Evolutionary conservation across 495 filamentous ascomycete genomes (phyloP).

Genomic region (Penicillium paxilli): DNA sequence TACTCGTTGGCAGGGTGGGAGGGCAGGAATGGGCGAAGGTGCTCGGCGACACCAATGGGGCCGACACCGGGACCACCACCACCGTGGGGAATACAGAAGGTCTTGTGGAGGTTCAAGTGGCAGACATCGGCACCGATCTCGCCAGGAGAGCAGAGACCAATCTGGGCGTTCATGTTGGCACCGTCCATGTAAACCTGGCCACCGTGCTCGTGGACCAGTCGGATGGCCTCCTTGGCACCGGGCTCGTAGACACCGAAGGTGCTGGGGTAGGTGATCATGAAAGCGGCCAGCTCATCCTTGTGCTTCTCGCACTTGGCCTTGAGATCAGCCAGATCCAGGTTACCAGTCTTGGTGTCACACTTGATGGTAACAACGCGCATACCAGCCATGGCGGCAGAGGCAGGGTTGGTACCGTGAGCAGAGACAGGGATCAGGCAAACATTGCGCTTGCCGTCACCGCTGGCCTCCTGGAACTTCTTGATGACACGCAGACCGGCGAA

Average conservation of each 20-base stretch:
- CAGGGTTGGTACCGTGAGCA: slow-evolving; percentile 96
- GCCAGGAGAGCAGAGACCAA: slow-evolving; percentile 93
- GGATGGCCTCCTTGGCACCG: slow-evolving; percentile 79
- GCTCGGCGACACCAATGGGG: slow-evolving; percentile 87
- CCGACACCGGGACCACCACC: slow-evolving; percentile 95
- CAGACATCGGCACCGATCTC: slow-evolving; percentile 98
- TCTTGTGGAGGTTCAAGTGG: slow-evolving; percentile 98
- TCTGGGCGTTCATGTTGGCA: slow-evolving; percentile 99
- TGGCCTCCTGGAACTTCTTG: slow-evolving; percentile 76
- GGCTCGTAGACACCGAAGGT: slow-evolving; percentile 98
- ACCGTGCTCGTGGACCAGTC: slow-evolving; percentile 82
- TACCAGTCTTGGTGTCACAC: slow-evolving; percentile 84
- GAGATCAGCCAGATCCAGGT: slow-evolving; percentile 85
- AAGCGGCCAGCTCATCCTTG: slow-evolving; percentile 81
- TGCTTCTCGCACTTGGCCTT: slow-evolving; percentile 87
- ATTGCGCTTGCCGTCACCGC: slow-evolving; percentile 70
- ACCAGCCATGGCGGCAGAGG: slow-evolving; percentile 94
- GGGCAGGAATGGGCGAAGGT: slow-evolving; percentile 78
- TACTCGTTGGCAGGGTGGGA: slow-evolving; percentile 60
- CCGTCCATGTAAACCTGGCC: slow-evolving; percentile 99
- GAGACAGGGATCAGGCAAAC: slow-evolving; percentile 97
- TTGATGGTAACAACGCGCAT: slow-evolving; percentile 96
- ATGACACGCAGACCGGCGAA: slow-evolving; percentile 94
- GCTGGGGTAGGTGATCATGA: slow-evolving; percentile 99
- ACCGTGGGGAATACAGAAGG: slow-evolving; percentile 98